phyloP scores from a whole-genome alignment of 1,284 basidiomycete species.

The Cystobasidium slooffiae region DNA sequence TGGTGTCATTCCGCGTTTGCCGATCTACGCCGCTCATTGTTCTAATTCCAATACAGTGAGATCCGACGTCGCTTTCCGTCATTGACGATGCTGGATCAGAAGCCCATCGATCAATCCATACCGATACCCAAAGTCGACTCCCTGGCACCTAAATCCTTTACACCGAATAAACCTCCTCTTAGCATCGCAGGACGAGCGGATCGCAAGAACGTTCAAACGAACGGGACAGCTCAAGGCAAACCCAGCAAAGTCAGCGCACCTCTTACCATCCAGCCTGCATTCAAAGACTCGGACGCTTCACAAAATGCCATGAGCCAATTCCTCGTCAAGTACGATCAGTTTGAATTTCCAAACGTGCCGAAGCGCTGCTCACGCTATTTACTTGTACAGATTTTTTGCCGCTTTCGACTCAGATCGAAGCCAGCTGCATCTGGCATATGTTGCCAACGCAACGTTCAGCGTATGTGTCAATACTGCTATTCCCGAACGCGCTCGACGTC shows the following conservation, averaged over 20 bases:
- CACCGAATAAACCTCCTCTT: conserved; percentile 71
- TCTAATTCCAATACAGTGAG: conserved; percentile 62
- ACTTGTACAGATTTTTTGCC: conserved; percentile 71
- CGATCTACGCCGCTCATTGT: conserved; percentile 8
- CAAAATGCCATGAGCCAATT: conserved; percentile 70
- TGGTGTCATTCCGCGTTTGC: conserved; percentile 53
- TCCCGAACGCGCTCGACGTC: conserved; percentile 68
- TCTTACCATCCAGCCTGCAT: conserved; percentile 70
- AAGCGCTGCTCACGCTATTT: conserved; percentile 25
- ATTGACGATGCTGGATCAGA: conserved; percentile 73
- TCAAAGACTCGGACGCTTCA: conserved; percentile 69
- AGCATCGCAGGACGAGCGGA: conserved; percentile 57
- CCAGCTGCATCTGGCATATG: conserved; percentile 74
- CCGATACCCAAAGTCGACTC: conserved; percentile 44
- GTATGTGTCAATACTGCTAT: conserved; percentile 80
- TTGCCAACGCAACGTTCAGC: conserved; percentile 83
- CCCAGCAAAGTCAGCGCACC: conserved; percentile 65
- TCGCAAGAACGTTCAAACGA: background rate
- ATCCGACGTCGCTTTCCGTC: conserved; percentile 71
- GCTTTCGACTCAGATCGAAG: conserved; percentile 78
- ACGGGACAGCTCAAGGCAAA: background rate
- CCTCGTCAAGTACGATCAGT: conserved; percentile 67
- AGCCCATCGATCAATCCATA: conserved; percentile 62
- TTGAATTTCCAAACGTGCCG: conserved; percentile 12
- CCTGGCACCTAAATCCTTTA: conserved; percentile 56